Conservation (phyloP, 345 rosid species). For the Sisymbrium irio region DNA sequence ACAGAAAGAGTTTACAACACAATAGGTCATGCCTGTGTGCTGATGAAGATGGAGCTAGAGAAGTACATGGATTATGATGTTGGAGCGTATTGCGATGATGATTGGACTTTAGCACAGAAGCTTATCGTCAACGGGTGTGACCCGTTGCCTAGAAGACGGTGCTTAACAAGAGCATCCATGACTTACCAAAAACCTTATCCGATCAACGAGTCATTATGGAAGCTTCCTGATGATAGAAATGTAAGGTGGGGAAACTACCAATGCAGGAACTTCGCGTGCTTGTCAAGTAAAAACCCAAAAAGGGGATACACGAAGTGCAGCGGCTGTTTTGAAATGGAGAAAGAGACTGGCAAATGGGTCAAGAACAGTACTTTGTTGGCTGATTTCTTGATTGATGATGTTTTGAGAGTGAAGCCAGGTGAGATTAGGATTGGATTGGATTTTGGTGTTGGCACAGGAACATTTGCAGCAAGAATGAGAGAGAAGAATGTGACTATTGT, state of each 20-base stretch:
- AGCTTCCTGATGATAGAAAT: constrained; percentile 69
- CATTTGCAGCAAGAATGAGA: constrained; percentile 89
- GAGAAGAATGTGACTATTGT: constrained; percentile 68
- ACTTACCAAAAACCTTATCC: constrained; percentile 70
- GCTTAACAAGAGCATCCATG: constrained; percentile 84
- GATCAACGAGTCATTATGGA: constrained; percentile 86
- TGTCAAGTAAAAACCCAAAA: constrained; percentile 58
- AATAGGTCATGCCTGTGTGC: constrained; percentile 74
- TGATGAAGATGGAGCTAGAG: constrained; percentile 65
- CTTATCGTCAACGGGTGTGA: constrained; percentile 72
- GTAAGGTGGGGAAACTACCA: constrained; percentile 78
- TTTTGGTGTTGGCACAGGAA: constrained; percentile 69
- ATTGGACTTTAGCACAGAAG: constrained; percentile 80
- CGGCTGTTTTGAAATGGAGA: constrained; percentile 86
- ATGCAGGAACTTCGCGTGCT: constrained; percentile 67
- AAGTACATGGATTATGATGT: constrained; percentile 88
- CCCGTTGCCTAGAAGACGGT: constrained; percentile 78
- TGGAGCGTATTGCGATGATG: constrained; percentile 79
- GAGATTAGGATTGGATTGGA: constrained; percentile 73
- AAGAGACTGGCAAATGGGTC: constrained; percentile 76
- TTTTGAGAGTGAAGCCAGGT: constrained; percentile 58
- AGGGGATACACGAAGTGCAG: constrained; percentile 72
- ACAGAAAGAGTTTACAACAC: constrained; percentile 63
- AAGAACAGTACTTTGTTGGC: constrained; percentile 40
- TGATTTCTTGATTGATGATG: constrained; percentile 61